Percentiles rank a stretch among this genome's conserved stretches.
These are phyloP conservation scores for Saccharomycopsis schoenii DNA, from an alignment of 805 yeast species.

Conservation along the genomic window DNA sequence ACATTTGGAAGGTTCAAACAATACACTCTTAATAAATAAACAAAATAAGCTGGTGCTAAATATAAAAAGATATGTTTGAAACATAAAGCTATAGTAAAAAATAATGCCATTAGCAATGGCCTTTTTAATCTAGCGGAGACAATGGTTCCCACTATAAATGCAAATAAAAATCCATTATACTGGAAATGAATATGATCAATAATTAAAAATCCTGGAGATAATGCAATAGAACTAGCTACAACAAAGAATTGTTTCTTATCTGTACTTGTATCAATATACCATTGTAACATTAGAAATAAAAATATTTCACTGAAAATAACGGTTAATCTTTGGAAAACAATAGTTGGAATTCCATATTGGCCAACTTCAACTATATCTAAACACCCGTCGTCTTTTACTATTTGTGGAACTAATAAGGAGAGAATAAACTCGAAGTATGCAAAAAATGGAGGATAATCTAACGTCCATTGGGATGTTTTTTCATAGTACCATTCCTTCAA, in stretches of 20 bases:
- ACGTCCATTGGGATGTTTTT: conserved; percentile 75
- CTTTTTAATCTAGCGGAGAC: conserved; percentile 54
- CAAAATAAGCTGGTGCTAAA: conserved; percentile 89
- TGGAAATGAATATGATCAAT: conserved; percentile 96
- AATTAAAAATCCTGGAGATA: conserved; percentile 84
- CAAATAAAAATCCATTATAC: conserved; percentile 90
- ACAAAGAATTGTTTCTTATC: conserved; percentile 45
- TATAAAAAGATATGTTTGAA: conserved; percentile 92
- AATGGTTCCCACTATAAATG: conserved; percentile 64
- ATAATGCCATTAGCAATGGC: conserved; percentile 50
- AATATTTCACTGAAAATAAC: conserved; percentile 72
- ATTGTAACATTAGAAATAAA: conserved; percentile 59
- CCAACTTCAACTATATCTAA: conserved; percentile 59
- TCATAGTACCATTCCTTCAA: conserved; percentile 76
- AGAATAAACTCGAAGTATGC: conserved; percentile 89
- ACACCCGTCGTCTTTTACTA: conserved; percentile 66
- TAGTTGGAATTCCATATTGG: conserved; percentile 64
- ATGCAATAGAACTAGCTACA: conserved; percentile 67
- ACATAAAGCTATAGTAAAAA: conserved; percentile 72
- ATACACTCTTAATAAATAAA: conserved; percentile 64
- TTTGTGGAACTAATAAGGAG: conserved; percentile 57
- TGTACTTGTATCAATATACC: conserved; percentile 47
- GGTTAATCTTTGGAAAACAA: conserved; percentile 70
- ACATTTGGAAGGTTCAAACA: conserved; percentile 37
- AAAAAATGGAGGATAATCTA: conserved; percentile 96